A percentile compares a stretch with the other conserved stretches of the same genome.
Evolutionary conservation across 345 rosid genomes (phyloP).

Genomic region (Reutealis trisperma): DNA sequence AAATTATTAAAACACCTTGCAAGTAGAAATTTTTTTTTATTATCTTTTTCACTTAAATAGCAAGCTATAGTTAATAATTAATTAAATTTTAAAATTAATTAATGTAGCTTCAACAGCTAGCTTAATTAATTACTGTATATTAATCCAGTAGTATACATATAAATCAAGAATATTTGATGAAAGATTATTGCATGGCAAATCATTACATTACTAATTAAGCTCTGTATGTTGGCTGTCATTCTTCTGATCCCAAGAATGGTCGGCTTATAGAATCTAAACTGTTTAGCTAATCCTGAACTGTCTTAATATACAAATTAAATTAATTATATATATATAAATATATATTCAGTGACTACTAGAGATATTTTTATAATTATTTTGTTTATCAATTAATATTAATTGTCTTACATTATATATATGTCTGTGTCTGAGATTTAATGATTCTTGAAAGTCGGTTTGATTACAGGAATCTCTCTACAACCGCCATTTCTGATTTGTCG

Average conservation of each 20-base stretch:
- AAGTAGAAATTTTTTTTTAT: neutral
- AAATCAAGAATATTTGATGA: no score
- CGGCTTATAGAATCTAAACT: conserved; percentile 41
- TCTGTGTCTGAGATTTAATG: conserved; percentile 17
- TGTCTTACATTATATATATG: no score
- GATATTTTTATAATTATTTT: neutral
- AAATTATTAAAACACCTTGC: neutral
- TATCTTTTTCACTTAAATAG: neutral
- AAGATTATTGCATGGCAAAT: neutral
- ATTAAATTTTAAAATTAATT: no score
- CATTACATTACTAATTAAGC: conserved; percentile 23
- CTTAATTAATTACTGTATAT: no score
- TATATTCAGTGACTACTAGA: neutral
- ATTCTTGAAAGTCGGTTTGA: conserved; percentile 38
- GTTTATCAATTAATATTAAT: no score
- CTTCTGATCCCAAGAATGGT: conserved; percentile 51
- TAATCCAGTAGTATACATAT: no score
- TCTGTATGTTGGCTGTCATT: conserved; percentile 57
- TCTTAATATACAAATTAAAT: neutral
- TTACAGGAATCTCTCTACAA: conserved; percentile 34
- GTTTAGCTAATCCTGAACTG: conserved; percentile 38
- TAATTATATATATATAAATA: no score
- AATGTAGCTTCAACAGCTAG: no score
- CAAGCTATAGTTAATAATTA: no score
- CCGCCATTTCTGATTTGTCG: conserved; percentile 57